phyloP scores from a whole-genome alignment of 1,139 yeast genomes.

The Magnusiomyces fungicola region DNA sequence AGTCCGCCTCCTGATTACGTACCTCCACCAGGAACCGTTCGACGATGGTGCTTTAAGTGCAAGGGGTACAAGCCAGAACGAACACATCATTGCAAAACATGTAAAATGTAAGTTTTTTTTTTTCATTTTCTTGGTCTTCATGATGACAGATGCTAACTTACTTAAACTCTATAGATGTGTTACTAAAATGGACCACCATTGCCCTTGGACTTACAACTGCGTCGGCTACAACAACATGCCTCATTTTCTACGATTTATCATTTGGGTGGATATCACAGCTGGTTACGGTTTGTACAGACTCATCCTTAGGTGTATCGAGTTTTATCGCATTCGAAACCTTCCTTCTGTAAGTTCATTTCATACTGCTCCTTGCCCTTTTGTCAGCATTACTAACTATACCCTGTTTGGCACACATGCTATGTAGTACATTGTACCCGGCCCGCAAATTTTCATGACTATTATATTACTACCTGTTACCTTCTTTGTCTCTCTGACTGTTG shows the following conservation, averaged over 20 bases:
- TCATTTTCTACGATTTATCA: slow-evolving; percentile 71
- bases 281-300: slow-evolving; percentile 43
- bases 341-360: slow-evolving; percentile 37
- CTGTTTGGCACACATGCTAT: slow-evolving; percentile 1
- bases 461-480: slow-evolving; percentile 49
- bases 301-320: slow-evolving; percentile 36
- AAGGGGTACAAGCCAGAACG: slow-evolving; percentile 62
- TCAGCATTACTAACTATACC: too few species aligned
- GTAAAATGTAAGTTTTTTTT: slow-evolving; percentile 22
- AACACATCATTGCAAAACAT: slow-evolving; percentile 64
- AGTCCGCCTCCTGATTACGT: slow-evolving; percentile 41
- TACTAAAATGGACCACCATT: slow-evolving; percentile 78
- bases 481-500: slow-evolving; percentile 53
- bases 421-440: slow-evolving; percentile 45
- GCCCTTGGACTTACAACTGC: slow-evolving; percentile 83
- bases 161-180: slow-evolving; percentile 39
- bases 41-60: slow-evolving; percentile 62
- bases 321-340: slow-evolving; percentile 47
- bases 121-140: neutral
- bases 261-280: slow-evolving; percentile 58
- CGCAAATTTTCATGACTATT: slow-evolving; percentile 51
- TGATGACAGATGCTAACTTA: neutral
- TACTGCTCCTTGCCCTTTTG: neutral
- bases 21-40: slow-evolving; percentile 41
- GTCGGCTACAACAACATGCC: slow-evolving; percentile 76